These are phyloP conservation scores for Fusarium nematophilum DNA, from an alignment of 2,329 filamentous ascomycete species.

Conservation along the genomic window DNA sequence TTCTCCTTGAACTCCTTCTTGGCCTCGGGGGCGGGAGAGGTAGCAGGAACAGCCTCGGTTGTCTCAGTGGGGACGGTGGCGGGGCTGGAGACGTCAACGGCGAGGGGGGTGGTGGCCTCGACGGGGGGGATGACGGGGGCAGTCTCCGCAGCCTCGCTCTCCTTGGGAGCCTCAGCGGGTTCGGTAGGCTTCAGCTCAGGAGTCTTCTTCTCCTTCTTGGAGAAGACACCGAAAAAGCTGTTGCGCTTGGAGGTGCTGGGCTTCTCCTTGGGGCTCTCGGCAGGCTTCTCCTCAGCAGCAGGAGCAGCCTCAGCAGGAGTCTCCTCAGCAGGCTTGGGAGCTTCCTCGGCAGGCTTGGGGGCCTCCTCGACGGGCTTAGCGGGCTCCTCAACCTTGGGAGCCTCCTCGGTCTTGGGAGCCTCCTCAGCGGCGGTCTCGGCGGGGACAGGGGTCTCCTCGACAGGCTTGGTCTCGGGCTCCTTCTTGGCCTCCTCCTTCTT, in stretches of 20 bases:
- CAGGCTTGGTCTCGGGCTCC: constrained; percentile 55
- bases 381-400: constrained; percentile 35
- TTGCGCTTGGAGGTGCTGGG: constrained; percentile 59
- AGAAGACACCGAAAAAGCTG: constrained; percentile 67
- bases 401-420: constrained; percentile 48
- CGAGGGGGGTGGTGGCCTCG: constrained; percentile 66
- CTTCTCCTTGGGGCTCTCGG: constrained; percentile 60
- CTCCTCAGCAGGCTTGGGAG: constrained; percentile 43
- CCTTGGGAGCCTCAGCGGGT: constrained; percentile 54
- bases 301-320: constrained; percentile 50
- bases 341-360: constrained; percentile 6
- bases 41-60: constrained; percentile 55
- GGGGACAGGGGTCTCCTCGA: constrained; percentile 48
- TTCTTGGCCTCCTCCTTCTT: constrained; percentile 62
- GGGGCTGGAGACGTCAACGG: constrained; percentile 64
- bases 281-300: constrained; percentile 37
- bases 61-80: constrained; percentile 60
- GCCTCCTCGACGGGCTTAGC: constrained; percentile 46
- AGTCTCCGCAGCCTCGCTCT: constrained; percentile 61
- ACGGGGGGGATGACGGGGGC: constrained; percentile 70
- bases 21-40: constrained; percentile 61
- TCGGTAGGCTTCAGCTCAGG: constrained; percentile 60
- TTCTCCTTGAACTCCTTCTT: constrained; percentile 80
- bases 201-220: constrained; percentile 71
- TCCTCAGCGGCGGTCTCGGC: constrained; percentile 51